Conservation (phyloP, 1,284 basidiomycete species). For the Chiua sp. region DNA sequence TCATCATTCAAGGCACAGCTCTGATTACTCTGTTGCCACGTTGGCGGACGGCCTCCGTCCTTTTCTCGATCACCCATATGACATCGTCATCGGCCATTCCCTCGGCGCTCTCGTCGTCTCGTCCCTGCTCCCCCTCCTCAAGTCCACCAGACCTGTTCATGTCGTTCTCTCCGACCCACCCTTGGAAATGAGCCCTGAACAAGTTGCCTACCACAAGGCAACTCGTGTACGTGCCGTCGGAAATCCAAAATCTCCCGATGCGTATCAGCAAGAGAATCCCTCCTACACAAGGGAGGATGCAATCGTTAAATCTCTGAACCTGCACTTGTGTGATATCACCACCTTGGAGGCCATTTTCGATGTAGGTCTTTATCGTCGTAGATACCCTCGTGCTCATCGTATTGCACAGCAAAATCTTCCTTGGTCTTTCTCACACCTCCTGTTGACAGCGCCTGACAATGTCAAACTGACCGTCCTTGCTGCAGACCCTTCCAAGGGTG, state of each 20-base stretch:
- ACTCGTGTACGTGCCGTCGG: background rate
- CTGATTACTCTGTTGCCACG: constrained; percentile 18
- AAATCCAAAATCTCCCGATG: constrained; percentile 5
- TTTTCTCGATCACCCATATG: constrained; percentile 7
- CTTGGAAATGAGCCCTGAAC: constrained; percentile 1
- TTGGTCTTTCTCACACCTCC: constrained; percentile 17
- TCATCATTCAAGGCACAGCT: constrained; percentile 6
- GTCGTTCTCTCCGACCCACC: constrained; percentile 25
- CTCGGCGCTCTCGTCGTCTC: constrained; percentile 19
- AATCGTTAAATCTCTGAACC: background rate
- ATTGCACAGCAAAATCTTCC: constrained; percentile 21
- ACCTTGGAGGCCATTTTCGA: constrained; percentile 6
- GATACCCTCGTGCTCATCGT: background rate
- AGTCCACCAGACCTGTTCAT: constrained; percentile 1
- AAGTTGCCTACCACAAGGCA: fast-evolving
- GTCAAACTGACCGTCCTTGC: constrained; percentile 16
- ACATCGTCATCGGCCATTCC: constrained; percentile 25
- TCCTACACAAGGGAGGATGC: constrained; percentile 6
- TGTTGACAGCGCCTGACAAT: constrained; percentile 13
- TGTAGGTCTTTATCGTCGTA: constrained; percentile 4
- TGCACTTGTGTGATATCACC: constrained; percentile 8
- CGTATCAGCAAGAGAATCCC: background rate
- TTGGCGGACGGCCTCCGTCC: constrained; percentile 16
- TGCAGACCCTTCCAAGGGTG: constrained; percentile 18
- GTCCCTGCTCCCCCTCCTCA: constrained; percentile 9